These are phyloP conservation scores for Pistacia integerrima DNA, from an alignment of 345 rosid genomes.

Conservation along the genomic window DNA sequence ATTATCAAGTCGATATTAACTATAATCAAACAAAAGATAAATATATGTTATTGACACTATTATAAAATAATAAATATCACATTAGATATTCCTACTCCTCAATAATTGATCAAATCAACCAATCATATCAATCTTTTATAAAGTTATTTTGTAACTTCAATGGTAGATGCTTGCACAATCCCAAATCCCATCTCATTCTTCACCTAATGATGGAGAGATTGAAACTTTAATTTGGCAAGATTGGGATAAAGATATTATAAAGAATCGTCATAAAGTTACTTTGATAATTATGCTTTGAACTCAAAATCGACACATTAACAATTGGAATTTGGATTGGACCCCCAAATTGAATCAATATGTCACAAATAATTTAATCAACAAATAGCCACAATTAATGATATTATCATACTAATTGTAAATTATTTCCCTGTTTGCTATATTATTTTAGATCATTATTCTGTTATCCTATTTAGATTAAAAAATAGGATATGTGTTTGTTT, in stretches of 20 bases:
- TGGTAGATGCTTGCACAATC: not conserved
- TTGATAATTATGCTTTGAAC: not conserved
- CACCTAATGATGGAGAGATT: conserved; percentile 4
- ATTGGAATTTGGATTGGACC: not conserved
- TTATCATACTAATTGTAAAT: too few species aligned
- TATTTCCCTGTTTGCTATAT: too few species aligned
- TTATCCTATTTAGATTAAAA: too few species aligned
- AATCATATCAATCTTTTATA: not conserved
- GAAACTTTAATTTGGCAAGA: conserved; percentile 2
- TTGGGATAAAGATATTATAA: not conserved
- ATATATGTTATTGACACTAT: too few species aligned
- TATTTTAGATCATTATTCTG: too few species aligned
- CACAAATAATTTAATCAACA: too few species aligned
- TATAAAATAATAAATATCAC: too few species aligned
- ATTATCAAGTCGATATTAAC: too few species aligned
- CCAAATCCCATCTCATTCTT: not conserved
- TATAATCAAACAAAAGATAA: too few species aligned
- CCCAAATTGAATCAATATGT: not conserved
- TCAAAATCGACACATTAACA: conserved; percentile 3
- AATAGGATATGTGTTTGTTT: too few species aligned
- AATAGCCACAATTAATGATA: too few species aligned
- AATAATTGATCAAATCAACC: not conserved
- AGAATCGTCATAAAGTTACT: not conserved
- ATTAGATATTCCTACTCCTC: too few species aligned
- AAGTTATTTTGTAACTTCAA: not conserved